Evolutionary conservation across 2,329 filamentous ascomycete genomes (phyloP), one percentile per base, ranked within the genome.

Genomic region (Aspergillus sp.): DNA sequence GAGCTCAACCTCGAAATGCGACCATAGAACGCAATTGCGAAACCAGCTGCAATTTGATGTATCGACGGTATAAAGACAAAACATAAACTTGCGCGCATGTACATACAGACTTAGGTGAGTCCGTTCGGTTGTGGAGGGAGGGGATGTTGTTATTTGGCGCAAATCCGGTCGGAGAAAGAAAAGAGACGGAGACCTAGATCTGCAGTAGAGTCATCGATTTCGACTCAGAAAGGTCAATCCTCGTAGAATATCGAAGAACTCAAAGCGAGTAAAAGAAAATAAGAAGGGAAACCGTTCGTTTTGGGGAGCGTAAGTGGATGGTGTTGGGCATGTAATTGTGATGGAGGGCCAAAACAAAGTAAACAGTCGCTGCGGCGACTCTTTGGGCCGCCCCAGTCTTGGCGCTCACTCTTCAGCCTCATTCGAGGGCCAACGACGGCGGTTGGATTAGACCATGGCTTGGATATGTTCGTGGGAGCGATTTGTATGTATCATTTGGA

Each of bases 301-400:
- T 2, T 29, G 6, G 39, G 28, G 27, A 7, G 10, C 32, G 39
- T 27, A 42, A 42, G 42, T 42, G 41, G 40, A 33, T 39, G 28
- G 46, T 27, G 36, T 47, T 44, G 47, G 50, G 42, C 26, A 42
- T 42, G 40, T 29, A 27, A 41, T 7, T 7, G 29, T 43, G 45
- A n/a, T 28, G 26, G 40, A 43, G 33, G 19, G 34, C 19, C 10
- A 29, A 36, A 40, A 46, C 43, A 57, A 54, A 58, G 56, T 52
- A 57, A 55, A 48, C 50, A 50, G 50, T 54, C 53, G 51, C 56
- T 59, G 52, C 52, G 57, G 54, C 56, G 55, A 57, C 52, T 55
- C 41, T 43, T 10, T 29, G 29, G 41, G 34, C 34, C n/a, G 26
- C 34, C 34, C 34, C 12, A 27, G 36, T 39, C 36, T 39, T 39